Conservation (phyloP, 768 basidiomycete genomes). For the Lyophyllum semitale region DNA sequence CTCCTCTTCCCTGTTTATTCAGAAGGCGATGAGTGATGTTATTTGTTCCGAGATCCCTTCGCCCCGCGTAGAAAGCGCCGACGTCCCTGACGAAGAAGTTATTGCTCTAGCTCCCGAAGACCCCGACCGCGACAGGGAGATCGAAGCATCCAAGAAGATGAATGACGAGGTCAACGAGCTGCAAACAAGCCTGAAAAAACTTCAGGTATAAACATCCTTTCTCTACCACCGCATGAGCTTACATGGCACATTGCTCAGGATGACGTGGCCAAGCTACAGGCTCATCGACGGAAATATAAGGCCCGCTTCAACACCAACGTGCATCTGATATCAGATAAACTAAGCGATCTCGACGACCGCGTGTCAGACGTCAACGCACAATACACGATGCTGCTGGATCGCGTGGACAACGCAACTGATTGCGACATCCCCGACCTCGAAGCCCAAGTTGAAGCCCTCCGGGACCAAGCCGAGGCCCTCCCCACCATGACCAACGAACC, state of each 20-base stretch:
- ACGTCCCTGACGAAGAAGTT: background rate
- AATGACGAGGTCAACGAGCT: slow-evolving; percentile 6
- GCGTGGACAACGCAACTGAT: slow-evolving; percentile 30
- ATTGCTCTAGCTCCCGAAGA: background rate
- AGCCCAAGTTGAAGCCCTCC: slow-evolving; percentile 38
- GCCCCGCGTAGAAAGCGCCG: background rate
- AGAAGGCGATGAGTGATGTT: slow-evolving; percentile 18
- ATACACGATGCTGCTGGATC: slow-evolving; percentile 34
- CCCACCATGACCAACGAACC: background rate
- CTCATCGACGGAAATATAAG: slow-evolving; percentile 41
- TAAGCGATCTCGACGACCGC: slow-evolving; percentile 41
- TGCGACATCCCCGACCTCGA: slow-evolving; percentile 36
- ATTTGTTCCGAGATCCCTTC: slow-evolving; percentile 11
- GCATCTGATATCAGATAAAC: slow-evolving; percentile 38
- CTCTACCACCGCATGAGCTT: background rate
- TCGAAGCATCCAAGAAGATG: background rate
- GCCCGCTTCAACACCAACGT: slow-evolving; percentile 42
- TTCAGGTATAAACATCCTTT: slow-evolving; percentile 19
- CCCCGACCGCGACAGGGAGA: background rate
- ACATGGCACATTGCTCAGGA: slow-evolving; percentile 21
- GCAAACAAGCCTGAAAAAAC: slow-evolving; percentile 12
- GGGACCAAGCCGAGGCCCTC: slow-evolving; percentile 26
- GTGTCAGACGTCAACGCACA: slow-evolving; percentile 39
- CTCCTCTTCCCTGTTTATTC: background rate
- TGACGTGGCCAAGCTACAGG: slow-evolving; percentile 40